Conservation (phyloP, 345 rosid genomes). For the Salix udensis region DNA sequence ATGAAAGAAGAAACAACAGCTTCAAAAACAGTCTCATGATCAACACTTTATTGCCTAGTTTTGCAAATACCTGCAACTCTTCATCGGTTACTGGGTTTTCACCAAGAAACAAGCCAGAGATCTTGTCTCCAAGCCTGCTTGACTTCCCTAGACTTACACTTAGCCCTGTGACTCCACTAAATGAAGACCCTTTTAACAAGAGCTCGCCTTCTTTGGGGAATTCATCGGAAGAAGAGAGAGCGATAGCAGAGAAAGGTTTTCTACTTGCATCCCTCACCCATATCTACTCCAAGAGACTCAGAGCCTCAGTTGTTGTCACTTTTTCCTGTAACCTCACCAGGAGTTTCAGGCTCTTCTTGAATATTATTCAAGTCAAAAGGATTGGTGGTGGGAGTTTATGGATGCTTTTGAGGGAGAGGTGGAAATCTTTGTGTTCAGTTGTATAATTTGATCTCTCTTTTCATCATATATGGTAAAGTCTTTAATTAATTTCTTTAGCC, state of each 20-base stretch:
- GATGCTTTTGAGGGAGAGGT: slow-evolving; percentile 19
- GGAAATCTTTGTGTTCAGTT: slow-evolving; percentile 33
- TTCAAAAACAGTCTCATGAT: slow-evolving; percentile 81
- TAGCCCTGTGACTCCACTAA: slow-evolving; percentile 81
- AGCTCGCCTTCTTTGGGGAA: slow-evolving; percentile 54
- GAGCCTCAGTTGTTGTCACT: slow-evolving; percentile 37
- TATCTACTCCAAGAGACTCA: slow-evolving; percentile 27
- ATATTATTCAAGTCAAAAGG: not conserved
- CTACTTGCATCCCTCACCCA: slow-evolving; percentile 44
- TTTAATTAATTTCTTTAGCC: slow-evolving; percentile 11
- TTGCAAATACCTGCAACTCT: slow-evolving; percentile 18
- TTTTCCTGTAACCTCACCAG: slow-evolving; percentile 39
- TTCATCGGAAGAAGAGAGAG: slow-evolving; percentile 30
- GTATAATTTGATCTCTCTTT: slow-evolving; percentile 45
- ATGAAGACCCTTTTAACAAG: slow-evolving; percentile 60
- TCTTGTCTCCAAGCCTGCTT: slow-evolving; percentile 87
- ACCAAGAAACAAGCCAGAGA: slow-evolving; percentile 58
- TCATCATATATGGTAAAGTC: slow-evolving; percentile 30
- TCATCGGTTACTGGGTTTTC: slow-evolving; percentile 37
- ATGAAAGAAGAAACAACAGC: slow-evolving; percentile 80
- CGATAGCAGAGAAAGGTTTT: slow-evolving; percentile 38
- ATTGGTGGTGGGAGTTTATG: slow-evolving; percentile 1
- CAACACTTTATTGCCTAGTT: slow-evolving; percentile 59
- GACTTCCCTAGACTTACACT: slow-evolving; percentile 86
- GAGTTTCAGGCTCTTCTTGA: slow-evolving; percentile 20